A percentile compares a stretch with the other conserved stretches of the same genome.
Evolutionary conservation across 352 stramenopile genomes (phyloP).

Genomic region (Thalassiosira pacifica): DNA sequence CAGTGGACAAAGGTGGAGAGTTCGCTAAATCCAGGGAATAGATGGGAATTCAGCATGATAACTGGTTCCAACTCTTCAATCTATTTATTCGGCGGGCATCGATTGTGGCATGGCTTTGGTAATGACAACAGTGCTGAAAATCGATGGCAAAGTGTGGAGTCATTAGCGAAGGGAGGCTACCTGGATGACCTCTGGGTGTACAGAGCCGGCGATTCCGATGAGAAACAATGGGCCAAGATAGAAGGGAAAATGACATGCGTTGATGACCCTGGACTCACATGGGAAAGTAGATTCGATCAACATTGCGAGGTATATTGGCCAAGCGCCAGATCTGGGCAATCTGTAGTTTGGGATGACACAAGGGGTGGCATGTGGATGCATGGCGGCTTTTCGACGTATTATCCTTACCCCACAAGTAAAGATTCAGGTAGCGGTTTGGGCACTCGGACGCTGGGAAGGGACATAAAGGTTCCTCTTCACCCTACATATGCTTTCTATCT

Average conservation of each 20-base stretch:
- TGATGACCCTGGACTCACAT: slow-evolving; percentile 81
- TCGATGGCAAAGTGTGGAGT: slow-evolving; percentile 86
- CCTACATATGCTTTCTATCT: slow-evolving; percentile 94
- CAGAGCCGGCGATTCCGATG: slow-evolving; percentile 16
- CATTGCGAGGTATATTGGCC: slow-evolving; percentile 92
- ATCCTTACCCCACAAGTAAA: slow-evolving; percentile 93
- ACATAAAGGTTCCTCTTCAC: slow-evolving; percentile 90
- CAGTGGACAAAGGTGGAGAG: slow-evolving; percentile 83
- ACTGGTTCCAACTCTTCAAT: slow-evolving; percentile 66
- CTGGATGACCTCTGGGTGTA: slow-evolving; percentile 94
- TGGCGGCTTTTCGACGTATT: slow-evolving; percentile 94
- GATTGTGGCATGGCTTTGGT: slow-evolving; percentile 95
- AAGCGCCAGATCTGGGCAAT: slow-evolving; percentile 89
- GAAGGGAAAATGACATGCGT: slow-evolving; percentile 87
- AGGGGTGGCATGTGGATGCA: slow-evolving; percentile 89
- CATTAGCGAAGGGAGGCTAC: slow-evolving; percentile 92
- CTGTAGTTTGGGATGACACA: slow-evolving; percentile 87
- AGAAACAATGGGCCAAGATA: slow-evolving; percentile 70
- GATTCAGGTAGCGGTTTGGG: slow-evolving; percentile 87
- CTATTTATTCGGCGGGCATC: slow-evolving; percentile 92
- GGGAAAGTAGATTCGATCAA: slow-evolving; percentile 85
- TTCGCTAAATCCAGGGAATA: slow-evolving; percentile 66
- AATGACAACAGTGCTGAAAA: slow-evolving; percentile 90
- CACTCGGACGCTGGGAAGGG: slow-evolving; percentile 59
- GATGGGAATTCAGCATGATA: slow-evolving; percentile 93